Base-by-base conservation (phyloP, 495 filamentous ascomycete species). In the Trichoderma gamsii region DNA sequence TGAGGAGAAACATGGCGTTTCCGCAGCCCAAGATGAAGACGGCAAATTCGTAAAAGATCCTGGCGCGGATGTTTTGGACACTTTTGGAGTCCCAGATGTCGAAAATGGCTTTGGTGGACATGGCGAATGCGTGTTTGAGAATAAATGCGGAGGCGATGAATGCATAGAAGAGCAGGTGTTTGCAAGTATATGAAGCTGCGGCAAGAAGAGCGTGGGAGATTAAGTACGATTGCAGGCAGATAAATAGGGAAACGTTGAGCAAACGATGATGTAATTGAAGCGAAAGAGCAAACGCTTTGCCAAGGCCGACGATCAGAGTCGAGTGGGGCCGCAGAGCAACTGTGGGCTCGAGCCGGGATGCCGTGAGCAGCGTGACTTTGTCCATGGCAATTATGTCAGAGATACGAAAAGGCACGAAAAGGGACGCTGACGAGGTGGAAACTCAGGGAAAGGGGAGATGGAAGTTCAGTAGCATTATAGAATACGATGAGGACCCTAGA, bases 31-130 rank as follows among this genome's bases (percentile, higher is more conserved):
- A 74, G 38, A 83, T 70, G 61, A 80, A 70, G 6, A 76, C 72
- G 63, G 78, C 77, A 35, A 83, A 73, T 71, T 83, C 81, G 44
- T 79, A 79, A 56, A 77, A 76, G 64, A 82, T 35, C 68, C 78
- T 79, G 67, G 75, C 81, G 65, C 76, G 69, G 44, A 83, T 64
- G 0, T 71, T 74, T 41, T 71, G 70, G 3, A 72, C 67, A 23
- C 61, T 65, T 43, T 67, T 74, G 18, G 72, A 71, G 64, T 79
- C 69, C 80, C 80, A 82, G 12, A 75, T 16, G 27, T 43, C 27
- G 59, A 51, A 29, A 18, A 65, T 21, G 59, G 65, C 35, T 27
- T 70, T 59, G 29, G 29, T 29, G 65, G 29, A 51, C 27, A 64
- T 46, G 49, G 25, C 67, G 56, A 32, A 46, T 43, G 25, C 23